Conservation (phyloP, 495 filamentous ascomycete species). For the Jackrogersella minutella region DNA sequence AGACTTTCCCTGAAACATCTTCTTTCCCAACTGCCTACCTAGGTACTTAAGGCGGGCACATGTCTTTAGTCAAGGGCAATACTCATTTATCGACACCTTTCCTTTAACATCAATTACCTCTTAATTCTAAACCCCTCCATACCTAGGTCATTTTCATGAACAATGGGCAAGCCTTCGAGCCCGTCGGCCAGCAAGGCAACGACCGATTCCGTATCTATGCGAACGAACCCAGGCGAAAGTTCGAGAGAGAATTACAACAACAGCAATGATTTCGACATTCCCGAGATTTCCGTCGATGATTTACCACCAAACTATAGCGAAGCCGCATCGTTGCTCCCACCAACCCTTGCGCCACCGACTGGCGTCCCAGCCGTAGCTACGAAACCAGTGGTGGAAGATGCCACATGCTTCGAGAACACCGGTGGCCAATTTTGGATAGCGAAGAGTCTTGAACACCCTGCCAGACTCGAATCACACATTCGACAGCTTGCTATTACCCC, state of each 20-base stretch:
- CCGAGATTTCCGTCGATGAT: conserved; percentile 37
- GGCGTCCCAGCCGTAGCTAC: background rate
- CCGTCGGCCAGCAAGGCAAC: conserved; percentile 1
- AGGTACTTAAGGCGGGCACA: no score
- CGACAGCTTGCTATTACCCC: conserved; percentile 50
- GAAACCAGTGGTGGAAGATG: conserved; percentile 23
- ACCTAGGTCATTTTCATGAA: background rate
- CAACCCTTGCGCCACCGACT: background rate
- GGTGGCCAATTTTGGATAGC: conserved; percentile 50
- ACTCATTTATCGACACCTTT: background rate
- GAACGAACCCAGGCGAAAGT: conserved; percentile 36
- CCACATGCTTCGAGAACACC: conserved; percentile 37
- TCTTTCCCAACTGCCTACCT: no score
- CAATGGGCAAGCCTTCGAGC: conserved; percentile 30
- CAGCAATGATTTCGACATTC: conserved; percentile 30
- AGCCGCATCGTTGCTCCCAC: conserved; percentile 28
- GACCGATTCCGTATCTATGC: conserved; percentile 36
- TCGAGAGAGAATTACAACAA: conserved; percentile 23
- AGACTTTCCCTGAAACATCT: no score
- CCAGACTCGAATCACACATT: conserved; percentile 54
- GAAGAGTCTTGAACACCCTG: conserved; percentile 52
- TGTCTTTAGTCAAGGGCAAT: no score
- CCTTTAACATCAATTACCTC: background rate
- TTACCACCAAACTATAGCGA: conserved; percentile 42
- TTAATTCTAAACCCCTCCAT: background rate